Base-by-base conservation (phyloP, 176 grass and related monocot species). In the Cymbopogon citratus region DNA sequence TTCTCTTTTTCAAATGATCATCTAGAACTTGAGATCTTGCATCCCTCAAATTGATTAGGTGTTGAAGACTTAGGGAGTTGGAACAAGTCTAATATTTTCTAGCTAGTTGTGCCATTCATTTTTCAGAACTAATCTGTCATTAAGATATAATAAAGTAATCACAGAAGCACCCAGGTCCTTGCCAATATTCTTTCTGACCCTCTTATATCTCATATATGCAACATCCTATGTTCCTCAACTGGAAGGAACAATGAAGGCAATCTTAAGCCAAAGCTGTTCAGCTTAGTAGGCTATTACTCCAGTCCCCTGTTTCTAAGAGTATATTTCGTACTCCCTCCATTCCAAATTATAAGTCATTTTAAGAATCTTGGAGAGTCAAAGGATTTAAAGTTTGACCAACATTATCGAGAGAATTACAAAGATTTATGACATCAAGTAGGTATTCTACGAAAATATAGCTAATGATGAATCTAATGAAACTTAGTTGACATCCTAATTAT, bases 1-100 rank as follows among this genome's bases (percentile, higher is more conserved):
- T 1, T 28, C n/a, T 65, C 31, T 16, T 87, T 87, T 76, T 3
- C 16, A 69, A 14, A 15, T 48, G 51, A 4, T 40, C 3, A 28
- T 54, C 71, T 52, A 25, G 46, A 88, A 69, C 52, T 54, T 28
- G 19, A 76, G 67, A 31, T 15, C 75, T 76, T 35, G 46, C 31
- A 1, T 33, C 51, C 9, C 12, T 63, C 63, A 3, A 31, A 40
- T 60, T 23, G 59, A 12, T 60, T 45, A n/a, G 23, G 14, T 71
- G 21, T 34, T 81, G 33, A 43, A 71, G 44, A 63, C 38, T 75
- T 76, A 33, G 21, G 14, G 23, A 9, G 5, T 81, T 76, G 21
- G 14, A 39, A 9, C 2, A 13, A 11, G 12, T 64, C 13, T 77
- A 57, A 14, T 59, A 16, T 21, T 54, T 85, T 65, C 40, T 27